These are phyloP conservation scores for Aureobasidium vineae DNA, from an alignment of 2,329 filamentous ascomycete genomes.

Conservation along the genomic window DNA sequence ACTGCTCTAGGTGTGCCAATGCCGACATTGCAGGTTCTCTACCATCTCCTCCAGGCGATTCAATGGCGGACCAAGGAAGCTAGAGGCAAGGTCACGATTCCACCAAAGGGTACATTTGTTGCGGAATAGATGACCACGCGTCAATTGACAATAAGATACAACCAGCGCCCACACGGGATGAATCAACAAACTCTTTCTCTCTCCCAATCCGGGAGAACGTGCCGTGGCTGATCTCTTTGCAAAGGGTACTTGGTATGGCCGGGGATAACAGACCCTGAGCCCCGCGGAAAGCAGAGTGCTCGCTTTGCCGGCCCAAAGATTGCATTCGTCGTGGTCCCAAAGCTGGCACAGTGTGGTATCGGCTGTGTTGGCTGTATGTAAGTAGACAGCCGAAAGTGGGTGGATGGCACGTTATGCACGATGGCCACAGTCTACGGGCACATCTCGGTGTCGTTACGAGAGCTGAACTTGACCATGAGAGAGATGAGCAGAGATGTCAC, in stretches of 20 bases:
- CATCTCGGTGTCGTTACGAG: conserved; percentile 14
- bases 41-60: conserved; percentile 49
- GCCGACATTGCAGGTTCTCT: conserved; percentile 52
- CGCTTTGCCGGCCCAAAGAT: neutral
- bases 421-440: neutral
- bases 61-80: conserved; percentile 41
- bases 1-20: conserved; percentile 50
- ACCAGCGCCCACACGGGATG: neutral
- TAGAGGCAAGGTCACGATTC: conserved; percentile 22
- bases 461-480: neutral
- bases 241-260: neutral
- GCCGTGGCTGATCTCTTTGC: neutral
- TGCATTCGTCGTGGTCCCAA: neutral
- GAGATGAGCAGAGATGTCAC: neutral
- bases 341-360: no score
- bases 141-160: neutral
- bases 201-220: neutral
- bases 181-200: neutral
- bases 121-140: conserved; percentile 4
- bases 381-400: neutral
- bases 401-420: neutral
- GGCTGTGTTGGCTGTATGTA: neutral
- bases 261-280: conserved; percentile 8
- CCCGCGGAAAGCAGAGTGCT: conserved; percentile 7
- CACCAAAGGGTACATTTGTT: conserved; percentile 29